These are phyloP conservation scores for Botryosphaeria agaves DNA, from an alignment of 2,329 filamentous ascomycete species.

Conservation along the genomic window DNA sequence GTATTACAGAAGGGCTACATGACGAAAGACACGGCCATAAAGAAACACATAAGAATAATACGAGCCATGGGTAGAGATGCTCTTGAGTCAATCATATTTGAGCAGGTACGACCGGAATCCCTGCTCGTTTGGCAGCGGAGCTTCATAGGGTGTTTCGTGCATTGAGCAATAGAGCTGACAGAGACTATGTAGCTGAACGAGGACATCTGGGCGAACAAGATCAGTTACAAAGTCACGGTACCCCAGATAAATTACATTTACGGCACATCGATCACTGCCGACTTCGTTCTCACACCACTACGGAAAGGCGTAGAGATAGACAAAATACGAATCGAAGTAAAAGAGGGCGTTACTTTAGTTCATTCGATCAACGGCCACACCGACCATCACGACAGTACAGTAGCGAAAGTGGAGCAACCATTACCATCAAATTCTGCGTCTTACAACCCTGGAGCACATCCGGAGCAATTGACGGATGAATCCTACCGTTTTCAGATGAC, in stretches of 20 bases:
- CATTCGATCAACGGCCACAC: no score
- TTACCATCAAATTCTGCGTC: no score
- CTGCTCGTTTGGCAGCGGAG: no score
- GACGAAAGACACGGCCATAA: slow-evolving; percentile 67
- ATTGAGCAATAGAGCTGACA: slow-evolving; percentile 8
- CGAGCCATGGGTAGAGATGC: slow-evolving; percentile 41
- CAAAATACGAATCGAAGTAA: no score
- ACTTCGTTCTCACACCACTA: slow-evolving; percentile 75
- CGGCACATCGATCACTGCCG: slow-evolving; percentile 66
- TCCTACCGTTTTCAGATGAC: slow-evolving; percentile 38
- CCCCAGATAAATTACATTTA: slow-evolving; percentile 91
- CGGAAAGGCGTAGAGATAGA: slow-evolving; percentile 78
- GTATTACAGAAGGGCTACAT: slow-evolving; percentile 67
- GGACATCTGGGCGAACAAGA: slow-evolving; percentile 95
- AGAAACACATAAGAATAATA: slow-evolving; percentile 41
- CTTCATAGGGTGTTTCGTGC: no score
- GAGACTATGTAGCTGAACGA: slow-evolving; percentile 46
- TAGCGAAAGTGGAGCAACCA: no score
- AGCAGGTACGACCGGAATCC: no score
- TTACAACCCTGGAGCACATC: no score
- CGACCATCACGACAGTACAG: no score
- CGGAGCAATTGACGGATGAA: slow-evolving; percentile 44
- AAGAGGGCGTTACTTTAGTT: no score
- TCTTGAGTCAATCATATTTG: slow-evolving; percentile 41
- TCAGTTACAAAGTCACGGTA: slow-evolving; percentile 86